Evolutionary conservation across 495 filamentous ascomycete species (phyloP).

Genomic region (Glonium stellatum): DNA sequence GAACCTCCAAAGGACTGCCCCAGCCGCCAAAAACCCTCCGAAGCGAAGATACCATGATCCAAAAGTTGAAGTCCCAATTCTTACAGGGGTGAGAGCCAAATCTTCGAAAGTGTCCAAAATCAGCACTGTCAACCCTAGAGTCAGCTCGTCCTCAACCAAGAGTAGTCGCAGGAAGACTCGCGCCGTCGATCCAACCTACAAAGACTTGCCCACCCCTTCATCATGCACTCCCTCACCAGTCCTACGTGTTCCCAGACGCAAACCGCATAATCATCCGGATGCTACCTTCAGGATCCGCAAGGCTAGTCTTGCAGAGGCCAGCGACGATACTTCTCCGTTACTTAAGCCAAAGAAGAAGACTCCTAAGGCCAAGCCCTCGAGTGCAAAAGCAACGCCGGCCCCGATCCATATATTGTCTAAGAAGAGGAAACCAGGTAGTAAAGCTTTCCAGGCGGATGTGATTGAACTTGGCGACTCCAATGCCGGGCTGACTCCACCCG

Average conservation of each 20-base stretch:
- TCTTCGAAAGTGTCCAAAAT: background rate
- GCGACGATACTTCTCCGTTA: background rate
- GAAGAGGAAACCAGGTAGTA: background rate
- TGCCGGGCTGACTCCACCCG: background rate
- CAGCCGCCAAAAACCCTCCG: background rate
- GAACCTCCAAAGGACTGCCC: background rate
- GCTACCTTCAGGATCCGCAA: background rate
- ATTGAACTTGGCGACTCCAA: background rate
- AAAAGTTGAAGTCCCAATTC: background rate
- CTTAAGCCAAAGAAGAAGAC: background rate
- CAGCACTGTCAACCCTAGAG: background rate
- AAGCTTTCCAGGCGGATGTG: background rate
- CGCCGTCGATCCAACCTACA: background rate
- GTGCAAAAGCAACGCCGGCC: background rate
- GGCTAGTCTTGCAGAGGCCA: background rate
- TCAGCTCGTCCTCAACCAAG: background rate
- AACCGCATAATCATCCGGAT: background rate
- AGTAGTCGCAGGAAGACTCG: background rate
- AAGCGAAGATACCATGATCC: background rate
- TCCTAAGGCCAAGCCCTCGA: background rate
- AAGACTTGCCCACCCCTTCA: background rate
- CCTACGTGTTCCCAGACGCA: background rate
- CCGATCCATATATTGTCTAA: background rate
- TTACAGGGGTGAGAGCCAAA: background rate
- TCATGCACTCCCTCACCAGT: background rate